These are phyloP conservation scores for Leccinum rimulosum DNA, from an alignment of 768 basidiomycete genomes.

Conservation along the genomic window DNA sequence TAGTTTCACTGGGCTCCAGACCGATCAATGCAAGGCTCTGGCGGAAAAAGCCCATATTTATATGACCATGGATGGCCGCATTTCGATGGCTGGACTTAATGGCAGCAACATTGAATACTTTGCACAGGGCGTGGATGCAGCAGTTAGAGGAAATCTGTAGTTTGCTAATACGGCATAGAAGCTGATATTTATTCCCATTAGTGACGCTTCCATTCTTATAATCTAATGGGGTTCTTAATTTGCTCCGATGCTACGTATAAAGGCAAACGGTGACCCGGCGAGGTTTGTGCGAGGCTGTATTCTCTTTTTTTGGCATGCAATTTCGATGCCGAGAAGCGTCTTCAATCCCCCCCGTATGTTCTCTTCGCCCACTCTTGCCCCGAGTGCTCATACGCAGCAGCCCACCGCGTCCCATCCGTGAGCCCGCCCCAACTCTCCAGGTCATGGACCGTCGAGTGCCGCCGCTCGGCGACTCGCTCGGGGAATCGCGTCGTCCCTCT, in stretches of 20 bases:
- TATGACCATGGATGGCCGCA: conserved; percentile 92
- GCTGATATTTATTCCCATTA: conserved; percentile 15
- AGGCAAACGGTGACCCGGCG: conserved; percentile 1
- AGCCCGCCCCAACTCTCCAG: conserved; percentile 11
- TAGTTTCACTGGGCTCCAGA: conserved; percentile 84
- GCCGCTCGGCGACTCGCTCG: conserved; percentile 12
- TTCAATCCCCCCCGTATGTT: conserved; percentile 21
- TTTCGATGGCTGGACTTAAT: conserved; percentile 93
- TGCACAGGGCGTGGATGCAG: conserved; percentile 80
- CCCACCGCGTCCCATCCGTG: background rate
- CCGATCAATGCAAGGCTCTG: conserved; percentile 74
- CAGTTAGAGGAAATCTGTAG: conserved; percentile 75
- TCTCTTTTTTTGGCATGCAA: conserved; percentile 11
- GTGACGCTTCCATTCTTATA: conserved; percentile 20
- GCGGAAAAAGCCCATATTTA: conserved; percentile 90
- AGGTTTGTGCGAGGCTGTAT: conserved; percentile 15
- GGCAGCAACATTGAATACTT: conserved; percentile 84
- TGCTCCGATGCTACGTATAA: conserved; percentile 16
- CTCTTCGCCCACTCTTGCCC: background rate
- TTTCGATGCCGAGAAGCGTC: conserved; percentile 18
- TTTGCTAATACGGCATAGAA: conserved; percentile 26
- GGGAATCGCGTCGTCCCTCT: conserved; percentile 6
- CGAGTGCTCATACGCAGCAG: background rate
- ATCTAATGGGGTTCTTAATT: conserved; percentile 18
- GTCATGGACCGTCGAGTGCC: conserved; percentile 15